Evolutionary conservation across 495 filamentous ascomycete species (phyloP).

Genomic region (Xylaria cubensis): DNA sequence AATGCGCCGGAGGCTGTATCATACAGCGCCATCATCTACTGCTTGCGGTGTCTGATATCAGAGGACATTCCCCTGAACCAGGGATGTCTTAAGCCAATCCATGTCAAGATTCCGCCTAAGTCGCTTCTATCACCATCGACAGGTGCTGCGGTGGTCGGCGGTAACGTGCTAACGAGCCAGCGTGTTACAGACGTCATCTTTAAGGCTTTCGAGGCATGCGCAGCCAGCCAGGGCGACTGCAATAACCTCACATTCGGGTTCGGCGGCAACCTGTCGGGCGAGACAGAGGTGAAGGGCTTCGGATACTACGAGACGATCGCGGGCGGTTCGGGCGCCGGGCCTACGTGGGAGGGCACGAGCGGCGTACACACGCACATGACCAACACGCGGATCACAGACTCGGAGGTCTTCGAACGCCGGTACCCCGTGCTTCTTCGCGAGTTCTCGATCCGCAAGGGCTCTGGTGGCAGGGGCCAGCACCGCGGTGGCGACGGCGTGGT

Average conservation of each 20-base stretch:
- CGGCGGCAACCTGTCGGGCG: slow-evolving; percentile 74
- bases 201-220: slow-evolving; percentile 87
- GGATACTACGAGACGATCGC: slow-evolving; percentile 99
- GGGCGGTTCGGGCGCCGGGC: slow-evolving; percentile 87
- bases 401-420: slow-evolving; percentile 92
- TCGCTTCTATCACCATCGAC: slow-evolving; percentile 87
- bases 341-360: slow-evolving; percentile 84
- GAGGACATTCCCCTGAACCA: slow-evolving; percentile 97
- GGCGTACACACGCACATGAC: slow-evolving; percentile 98
- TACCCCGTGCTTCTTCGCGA: slow-evolving; percentile 88
- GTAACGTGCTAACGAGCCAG: slow-evolving; percentile 91
- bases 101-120: slow-evolving; percentile 80
- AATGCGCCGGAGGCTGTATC: slow-evolving; percentile 96
- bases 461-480: slow-evolving; percentile 77
- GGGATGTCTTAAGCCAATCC: slow-evolving; percentile 88
- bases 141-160: slow-evolving; percentile 91
- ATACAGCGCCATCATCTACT: slow-evolving; percentile 96
- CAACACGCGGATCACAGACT: slow-evolving; percentile 97
- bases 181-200: slow-evolving; percentile 95
- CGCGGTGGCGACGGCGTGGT: slow-evolving; percentile 89
- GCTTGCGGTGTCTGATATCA: slow-evolving; percentile 87
- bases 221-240: slow-evolving; percentile 89
- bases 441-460: slow-evolving; percentile 75
- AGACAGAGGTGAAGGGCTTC: slow-evolving; percentile 73
- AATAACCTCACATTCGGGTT: slow-evolving; percentile 91